Base-by-base conservation (phyloP, 129 eudicot species). In the Arctium lappa region DNA sequence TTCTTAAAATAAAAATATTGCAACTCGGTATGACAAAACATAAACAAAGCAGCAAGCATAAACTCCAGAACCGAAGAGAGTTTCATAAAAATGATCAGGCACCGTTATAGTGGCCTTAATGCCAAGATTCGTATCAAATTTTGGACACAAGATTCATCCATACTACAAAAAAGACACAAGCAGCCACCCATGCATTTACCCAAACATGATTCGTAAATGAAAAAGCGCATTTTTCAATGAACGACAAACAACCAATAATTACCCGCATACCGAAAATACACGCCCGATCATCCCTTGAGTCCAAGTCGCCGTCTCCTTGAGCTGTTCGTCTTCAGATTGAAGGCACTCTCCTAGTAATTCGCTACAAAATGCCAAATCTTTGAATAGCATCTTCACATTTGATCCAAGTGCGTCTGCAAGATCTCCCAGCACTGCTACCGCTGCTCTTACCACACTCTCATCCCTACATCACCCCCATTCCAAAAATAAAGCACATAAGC, bases 371-470 rank as follows among this genome's bases (percentile, higher is more conserved):
- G 90, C 12, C 68, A 81, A 69, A 42, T 94, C 97, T 50, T 84
- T 88, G 74, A 90, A 86, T 44, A 92, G 73, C 44, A 36, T 73
- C 87, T 89, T 89, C 71, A 87, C 79, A 27, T 94, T 81, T 79
- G 90, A 75, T 80, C 98, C 98, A 71, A 94, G 95, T 60, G 97
- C 91, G 76, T 94, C 98, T 8, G 98, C 98, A 75, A 94, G 82
- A 80, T 94, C 98, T 6, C 98, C 98, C 81, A 94, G 72, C 68
- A 88, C 97, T 9, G 91, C 98, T 29, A 94, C 93, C 0, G 95
- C 93, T 66, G 98, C 95, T 73, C 87, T 90, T 1, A 89, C 90
- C 74, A 94, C 97, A 69, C 87, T 86, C 65, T 90, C 98, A 63
- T 94, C 98, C 89, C 98, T 94, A 84, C 68, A 86, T 50, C 62